Conservation (phyloP, 2,329 filamentous ascomycete genomes). For the Penicillium olsonii region DNA sequence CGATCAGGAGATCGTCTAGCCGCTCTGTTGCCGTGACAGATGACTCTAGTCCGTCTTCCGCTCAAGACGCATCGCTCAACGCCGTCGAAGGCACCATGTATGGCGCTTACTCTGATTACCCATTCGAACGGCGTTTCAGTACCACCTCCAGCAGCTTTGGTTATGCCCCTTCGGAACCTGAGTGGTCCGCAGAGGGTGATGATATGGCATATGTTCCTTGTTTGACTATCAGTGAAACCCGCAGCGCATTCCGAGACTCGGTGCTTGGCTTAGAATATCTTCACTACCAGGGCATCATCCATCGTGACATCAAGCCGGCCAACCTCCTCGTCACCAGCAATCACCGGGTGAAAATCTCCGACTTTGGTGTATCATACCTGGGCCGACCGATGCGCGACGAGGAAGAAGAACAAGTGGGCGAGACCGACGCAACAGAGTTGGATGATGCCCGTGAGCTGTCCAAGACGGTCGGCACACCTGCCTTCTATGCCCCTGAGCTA, state of each 20-base stretch:
- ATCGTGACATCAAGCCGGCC: slow-evolving; percentile 83
- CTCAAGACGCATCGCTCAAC: slow-evolving; percentile 39
- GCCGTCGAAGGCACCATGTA: slow-evolving; percentile 78
- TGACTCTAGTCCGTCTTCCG: slow-evolving; percentile 55
- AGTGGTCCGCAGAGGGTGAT: slow-evolving; percentile 60
- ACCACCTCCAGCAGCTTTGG: slow-evolving; percentile 67
- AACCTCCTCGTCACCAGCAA: slow-evolving; percentile 86
- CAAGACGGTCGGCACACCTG: slow-evolving; percentile 95
- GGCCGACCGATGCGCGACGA: slow-evolving; percentile 83
- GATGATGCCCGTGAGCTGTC: slow-evolving; percentile 95
- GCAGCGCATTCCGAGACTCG: slow-evolving; percentile 86
- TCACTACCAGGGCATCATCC: slow-evolving; percentile 81
- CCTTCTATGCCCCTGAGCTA: slow-evolving; percentile 95
- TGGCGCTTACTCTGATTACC: slow-evolving; percentile 65
- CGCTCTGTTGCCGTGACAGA: slow-evolving; percentile 44
- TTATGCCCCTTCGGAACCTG: slow-evolving; percentile 46
- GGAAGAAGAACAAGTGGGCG: slow-evolving; percentile 74
- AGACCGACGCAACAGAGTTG: slow-evolving; percentile 81
- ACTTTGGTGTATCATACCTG: slow-evolving; percentile 98
- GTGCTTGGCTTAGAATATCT: slow-evolving; percentile 92
- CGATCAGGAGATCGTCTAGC: slow-evolving; percentile 35
- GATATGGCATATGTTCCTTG: slow-evolving; percentile 93
- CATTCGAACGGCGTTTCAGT: slow-evolving; percentile 73
- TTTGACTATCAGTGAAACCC: slow-evolving; percentile 81
- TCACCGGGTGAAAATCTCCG: slow-evolving; percentile 92